These are phyloP conservation scores for Pseudocercospora macadamiae DNA, from an alignment of 2,329 filamentous ascomycete genomes.

Conservation along the genomic window DNA sequence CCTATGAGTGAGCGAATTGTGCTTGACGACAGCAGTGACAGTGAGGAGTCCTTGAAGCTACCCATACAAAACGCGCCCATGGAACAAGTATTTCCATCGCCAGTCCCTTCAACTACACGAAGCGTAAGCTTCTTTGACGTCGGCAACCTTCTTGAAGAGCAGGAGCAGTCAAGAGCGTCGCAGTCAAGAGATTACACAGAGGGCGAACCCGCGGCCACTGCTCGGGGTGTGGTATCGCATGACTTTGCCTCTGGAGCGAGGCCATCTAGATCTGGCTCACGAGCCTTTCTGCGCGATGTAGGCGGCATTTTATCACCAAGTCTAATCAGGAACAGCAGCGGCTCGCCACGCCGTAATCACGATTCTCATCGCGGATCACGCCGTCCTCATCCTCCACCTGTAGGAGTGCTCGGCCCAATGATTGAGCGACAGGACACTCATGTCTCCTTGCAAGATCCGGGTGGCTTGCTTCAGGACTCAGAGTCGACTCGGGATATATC, in stretches of 20 bases:
- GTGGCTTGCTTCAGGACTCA: conserved; percentile 31
- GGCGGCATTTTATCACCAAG: conserved; percentile 32
- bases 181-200: conserved; percentile 56
- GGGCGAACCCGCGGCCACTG: conserved; percentile 40
- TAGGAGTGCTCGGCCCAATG: conserved; percentile 33
- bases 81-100: conserved; percentile 23
- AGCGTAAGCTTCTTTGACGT: conserved; percentile 81
- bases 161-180: conserved; percentile 36
- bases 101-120: conserved; percentile 25
- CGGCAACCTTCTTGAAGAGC: conserved; percentile 70
- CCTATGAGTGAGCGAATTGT: conserved; percentile 4
- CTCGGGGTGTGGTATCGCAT: conserved; percentile 36
- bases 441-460: conserved; percentile 37
- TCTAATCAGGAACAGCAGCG: conserved; percentile 14
- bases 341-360: conserved; percentile 13
- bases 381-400: conserved; percentile 22
- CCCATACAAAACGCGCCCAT: conserved; percentile 9
- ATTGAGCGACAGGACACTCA: conserved; percentile 33
- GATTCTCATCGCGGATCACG: conserved; percentile 12
- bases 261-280: conserved; percentile 34
- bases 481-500: neutral
- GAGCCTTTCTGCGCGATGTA: conserved; percentile 37
- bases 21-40: conserved; percentile 16
- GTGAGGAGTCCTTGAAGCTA: conserved; percentile 19
- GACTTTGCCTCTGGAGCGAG: conserved; percentile 43